Evolutionary conservation across 495 filamentous ascomycete genomes (phyloP).

Genomic region (Penicillium daleae): DNA sequence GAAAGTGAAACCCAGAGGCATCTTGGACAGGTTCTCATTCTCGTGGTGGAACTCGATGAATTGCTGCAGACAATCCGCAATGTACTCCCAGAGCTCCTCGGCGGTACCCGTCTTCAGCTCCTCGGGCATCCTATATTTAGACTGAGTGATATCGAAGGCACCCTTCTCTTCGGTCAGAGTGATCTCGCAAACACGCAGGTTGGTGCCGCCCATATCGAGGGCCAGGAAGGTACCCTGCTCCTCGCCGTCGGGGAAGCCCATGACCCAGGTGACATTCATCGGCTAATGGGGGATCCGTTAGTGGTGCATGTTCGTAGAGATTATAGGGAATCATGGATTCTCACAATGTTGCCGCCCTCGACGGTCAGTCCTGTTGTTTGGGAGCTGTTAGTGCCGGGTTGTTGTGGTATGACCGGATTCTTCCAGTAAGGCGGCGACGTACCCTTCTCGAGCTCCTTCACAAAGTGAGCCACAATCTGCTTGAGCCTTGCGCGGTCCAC

Average conservation of each 20-base stretch:
- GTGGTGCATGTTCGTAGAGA: neutral
- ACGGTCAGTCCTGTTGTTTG: conserved; percentile 67
- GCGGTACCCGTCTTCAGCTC: conserved; percentile 89
- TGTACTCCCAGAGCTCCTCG: conserved; percentile 96
- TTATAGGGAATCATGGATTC: conserved; percentile 35
- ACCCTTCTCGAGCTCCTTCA: conserved; percentile 88
- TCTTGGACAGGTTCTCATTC: conserved; percentile 58
- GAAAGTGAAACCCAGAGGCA: conserved; percentile 96
- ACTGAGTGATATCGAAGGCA: conserved; percentile 98
- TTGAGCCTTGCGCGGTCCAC: conserved; percentile 81
- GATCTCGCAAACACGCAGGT: conserved; percentile 96
- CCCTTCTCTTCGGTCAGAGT: conserved; percentile 87
- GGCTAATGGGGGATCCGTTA: conserved; percentile 58
- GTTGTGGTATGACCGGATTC: neutral
- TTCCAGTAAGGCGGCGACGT: conserved; percentile 23
- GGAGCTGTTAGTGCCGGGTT: conserved; percentile 23
- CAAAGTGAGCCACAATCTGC: conserved; percentile 85
- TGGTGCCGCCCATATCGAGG: conserved; percentile 98
- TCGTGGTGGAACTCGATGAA: conserved; percentile 93
- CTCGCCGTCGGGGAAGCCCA: conserved; percentile 86
- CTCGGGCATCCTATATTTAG: conserved; percentile 96
- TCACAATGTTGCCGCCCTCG: conserved; percentile 90
- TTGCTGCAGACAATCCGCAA: conserved; percentile 94
- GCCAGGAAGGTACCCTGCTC: conserved; percentile 92
- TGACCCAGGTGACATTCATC: conserved; percentile 99